Evolutionary conservation across 805 yeast genomes (phyloP).

Genomic region (Starmerella bacillaris): DNA sequence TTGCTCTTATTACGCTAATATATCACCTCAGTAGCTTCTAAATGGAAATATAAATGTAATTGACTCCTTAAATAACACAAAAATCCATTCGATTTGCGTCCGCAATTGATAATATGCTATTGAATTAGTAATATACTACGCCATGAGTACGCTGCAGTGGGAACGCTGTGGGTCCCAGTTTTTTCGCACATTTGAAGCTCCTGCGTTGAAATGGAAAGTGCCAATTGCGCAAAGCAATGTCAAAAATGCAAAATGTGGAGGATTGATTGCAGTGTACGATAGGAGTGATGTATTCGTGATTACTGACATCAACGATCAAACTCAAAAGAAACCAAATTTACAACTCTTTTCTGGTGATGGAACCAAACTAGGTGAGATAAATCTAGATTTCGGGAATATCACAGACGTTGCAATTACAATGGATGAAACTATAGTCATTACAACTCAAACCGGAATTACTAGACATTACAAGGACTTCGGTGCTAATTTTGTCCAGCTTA

Average conservation of each 20-base stretch:
- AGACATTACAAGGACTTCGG: conserved; percentile 48
- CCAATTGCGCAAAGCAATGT: conserved; percentile 30
- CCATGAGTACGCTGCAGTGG: conserved; percentile 39
- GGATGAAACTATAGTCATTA: conserved; percentile 38
- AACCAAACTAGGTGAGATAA: conserved; percentile 12
- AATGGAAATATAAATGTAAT: too few relatives aligned
- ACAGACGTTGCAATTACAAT: conserved; percentile 36
- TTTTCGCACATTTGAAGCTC: conserved; percentile 45
- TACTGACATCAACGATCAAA: conserved; percentile 1
- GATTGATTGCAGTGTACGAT: conserved; percentile 33
- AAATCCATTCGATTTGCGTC: too few relatives aligned
- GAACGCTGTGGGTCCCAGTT: conserved; percentile 56
- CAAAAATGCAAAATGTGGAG: conserved; percentile 34
- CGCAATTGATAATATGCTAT: too few relatives aligned
- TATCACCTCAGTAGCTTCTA: too few relatives aligned
- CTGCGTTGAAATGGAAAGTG: conserved; percentile 34
- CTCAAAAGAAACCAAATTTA: conserved; percentile 13
- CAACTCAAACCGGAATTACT: conserved; percentile 34
- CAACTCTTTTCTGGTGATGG: conserved; percentile 22
- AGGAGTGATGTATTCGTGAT: conserved; percentile 8
- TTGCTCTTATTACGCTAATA: too few relatives aligned
- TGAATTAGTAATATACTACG: too few relatives aligned
- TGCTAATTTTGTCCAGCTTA: conserved; percentile 35
- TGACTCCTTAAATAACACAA: too few relatives aligned
- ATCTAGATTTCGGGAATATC: conserved; percentile 34